Evolutionary conservation across 1,284 basidiomycete genomes (phyloP), one percentile per base, ranked within the genome.

Genomic region (Wolfiporia cocos): DNA sequence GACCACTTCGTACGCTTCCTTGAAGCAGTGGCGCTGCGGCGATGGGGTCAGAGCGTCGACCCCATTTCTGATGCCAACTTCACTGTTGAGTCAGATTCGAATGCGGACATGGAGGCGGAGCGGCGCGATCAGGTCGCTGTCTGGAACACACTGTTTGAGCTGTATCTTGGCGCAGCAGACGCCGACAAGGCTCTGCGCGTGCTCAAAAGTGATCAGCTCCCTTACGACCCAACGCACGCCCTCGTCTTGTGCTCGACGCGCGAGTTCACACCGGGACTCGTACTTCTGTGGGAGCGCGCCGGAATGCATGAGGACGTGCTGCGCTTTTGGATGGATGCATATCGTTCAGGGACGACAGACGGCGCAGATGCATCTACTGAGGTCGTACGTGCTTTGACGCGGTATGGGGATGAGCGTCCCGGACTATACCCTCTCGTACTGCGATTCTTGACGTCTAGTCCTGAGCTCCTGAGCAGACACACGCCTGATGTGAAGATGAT

Each of bases 261-360:
- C 26, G 71, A 69, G 3, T 97, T 92, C 58, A 92, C 84, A 0
- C 76, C 79, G 0, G 95, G 95, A 0, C 72, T 96, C 9, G 85
- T 98, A 0, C 67, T 89, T 7, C 69, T 99, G 1, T 98, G 93
- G 86, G 95, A 98, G 65, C 81, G 79, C 41, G 73, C 93, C 69
- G 92, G 87, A 2, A 94, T 98, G 93, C 91, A 92, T 62, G 96
- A 98, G 55, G 94, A 97, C 50, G 82, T 98, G 29, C 57, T 99
- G 21, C 78, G 92, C 17, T 93, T 90, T 67, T 93, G 86, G 82
- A 95, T 95, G 75, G 86, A 83, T 42, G 71, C 70, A 48, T 71
- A 81, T 52, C 71, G 68, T 22, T 67, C 67, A 11, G 70, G 66
- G 4, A 49, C 34, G 11, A n/a, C n/a, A n/a, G n/a, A n/a, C n/a